Evolutionary conservation across 768 basidiomycete species (phyloP), one percentile per base, ranked within the genome.

Genomic region (Leccinellum albellum): DNA sequence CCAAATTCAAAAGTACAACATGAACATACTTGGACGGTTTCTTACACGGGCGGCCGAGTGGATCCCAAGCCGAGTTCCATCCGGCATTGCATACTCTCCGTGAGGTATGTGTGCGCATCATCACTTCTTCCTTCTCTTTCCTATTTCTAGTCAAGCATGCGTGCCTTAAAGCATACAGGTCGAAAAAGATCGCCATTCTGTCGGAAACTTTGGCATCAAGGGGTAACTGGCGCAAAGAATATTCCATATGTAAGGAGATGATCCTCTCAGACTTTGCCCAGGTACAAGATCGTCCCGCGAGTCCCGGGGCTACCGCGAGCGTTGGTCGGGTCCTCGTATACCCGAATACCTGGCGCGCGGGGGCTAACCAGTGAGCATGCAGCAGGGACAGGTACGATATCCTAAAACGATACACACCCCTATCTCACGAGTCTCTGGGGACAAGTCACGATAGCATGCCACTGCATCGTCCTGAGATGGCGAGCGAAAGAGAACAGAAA

Each of bases 171-270:
- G 13, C 8, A 17, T 31, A 14, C 28, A 14, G 1, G 37, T 26
- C 13, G 35, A 24, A 26, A 24, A 42, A 37, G n/a, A 37, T 54
- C 55, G 56, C 64, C 64, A 55, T 1, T 1, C 20, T 56, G 24
- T 55, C 64, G 64, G 64, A 65, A 55, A 24, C 64, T 59, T 55
- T 35, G 15, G 40, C 37, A 48, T 29, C 51, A 53, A n/a, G 45
- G 33, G 48, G 51, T 31, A 35, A 10, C 45, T 23, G 12, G 3
- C 48, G 10, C 14, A 33, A 49, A 24, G n/a, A 46, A 46, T n/a
- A 37, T 28, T 13, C 40, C 12, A 42, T 24, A 51, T 61, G 53
- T 5, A 51, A 53, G 20, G 40, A 20, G 55, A 57, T 57, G 44
- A 44, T 47, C 62, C 33, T 33, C 45, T 15, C 9, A 21, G 45